Evolutionary conservation across 345 rosid species (phyloP), one percentile per base, ranked within the genome.

Genomic region (Aurinia saxatilis): DNA sequence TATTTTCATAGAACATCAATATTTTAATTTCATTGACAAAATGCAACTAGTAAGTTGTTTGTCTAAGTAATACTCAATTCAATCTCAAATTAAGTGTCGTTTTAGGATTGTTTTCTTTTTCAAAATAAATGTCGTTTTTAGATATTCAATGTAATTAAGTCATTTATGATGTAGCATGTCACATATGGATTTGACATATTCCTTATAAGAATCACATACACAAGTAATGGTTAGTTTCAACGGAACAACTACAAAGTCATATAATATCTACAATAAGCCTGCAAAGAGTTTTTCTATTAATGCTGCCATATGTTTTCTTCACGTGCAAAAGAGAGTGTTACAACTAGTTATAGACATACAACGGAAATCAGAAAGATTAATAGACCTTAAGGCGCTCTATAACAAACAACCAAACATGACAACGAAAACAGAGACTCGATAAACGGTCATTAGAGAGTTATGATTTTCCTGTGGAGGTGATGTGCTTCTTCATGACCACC

Each of bases 401-500:
- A 56, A 63, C 74, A 70, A 64, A 64, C 71, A n/a, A n/a, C n/a
- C n/a, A 71, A 25, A 64, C 27, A 44, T 35, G 50, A 65, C 47
- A 27, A 14, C 11, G 14, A 57, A 57, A 71, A 71, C 55, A 48
- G 55, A 41, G 58, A 37, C 21, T 37, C 6, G 38, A 41, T 51
- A 55, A 11, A 39, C 10, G 10, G 42, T 17, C 54, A 49, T 40
- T 57, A 87, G 31, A 73, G 76, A 41, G 67, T 63, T 33, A 84
- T 78, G 66, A 93, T 65, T 80, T 93, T 93, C 72, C 97, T 76
- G 53, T 82, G 91, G 57, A 80, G 19, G 45, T 78, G 84, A 46
- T 77, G 85, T 40, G 66, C 72, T 59, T 36, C 75, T 6, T 73
- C 79, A 25, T 71, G 82, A 19, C 70, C 67, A 25, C 65, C 78